These are phyloP conservation scores for Cystobasidium sp. DNA, from an alignment of 1,284 basidiomycete species.

Conservation along the genomic window DNA sequence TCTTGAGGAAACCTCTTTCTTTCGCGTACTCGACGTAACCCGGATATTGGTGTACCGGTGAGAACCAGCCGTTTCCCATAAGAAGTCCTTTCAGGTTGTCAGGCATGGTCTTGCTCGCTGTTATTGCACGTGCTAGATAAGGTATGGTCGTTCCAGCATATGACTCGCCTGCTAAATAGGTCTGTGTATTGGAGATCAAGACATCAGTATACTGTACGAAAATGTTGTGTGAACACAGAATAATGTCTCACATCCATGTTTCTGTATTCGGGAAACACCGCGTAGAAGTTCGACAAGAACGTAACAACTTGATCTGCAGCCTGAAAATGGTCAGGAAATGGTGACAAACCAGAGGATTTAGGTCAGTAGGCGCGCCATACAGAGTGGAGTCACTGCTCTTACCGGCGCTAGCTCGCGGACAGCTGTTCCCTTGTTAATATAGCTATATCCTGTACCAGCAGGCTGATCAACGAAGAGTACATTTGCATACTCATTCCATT, in stretches of 20 bases:
- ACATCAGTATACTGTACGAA: no score
- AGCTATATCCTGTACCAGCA: conserved; percentile 91
- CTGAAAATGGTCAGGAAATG: conserved; percentile 15
- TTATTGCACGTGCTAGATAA: conserved; percentile 71
- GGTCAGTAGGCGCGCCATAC: not conserved
- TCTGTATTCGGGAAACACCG: conserved; percentile 85
- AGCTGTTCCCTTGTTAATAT: conserved; percentile 81
- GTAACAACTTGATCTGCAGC: conserved; percentile 70
- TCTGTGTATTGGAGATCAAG: no score
- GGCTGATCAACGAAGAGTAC: conserved; percentile 96
- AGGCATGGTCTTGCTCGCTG: conserved; percentile 54
- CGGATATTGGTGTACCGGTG: conserved; percentile 81
- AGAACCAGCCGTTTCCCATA: conserved; percentile 98
- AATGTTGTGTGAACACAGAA: no score
- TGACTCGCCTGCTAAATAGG: conserved; percentile 89
- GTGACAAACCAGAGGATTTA: not conserved
- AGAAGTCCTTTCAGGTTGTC: conserved; percentile 73
- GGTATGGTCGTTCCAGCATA: conserved; percentile 99
- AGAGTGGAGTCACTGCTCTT: not conserved
- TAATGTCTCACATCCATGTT: conserved; percentile 82
- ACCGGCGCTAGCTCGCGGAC: conserved; percentile 69
- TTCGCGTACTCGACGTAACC: conserved; percentile 86
- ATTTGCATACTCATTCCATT: conserved; percentile 98
- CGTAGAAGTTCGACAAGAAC: conserved; percentile 86
- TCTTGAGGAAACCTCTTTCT: conserved; percentile 72